Conservation (phyloP, 768 basidiomycete genomes). For the Macrolepiota fuliginosa region DNA sequence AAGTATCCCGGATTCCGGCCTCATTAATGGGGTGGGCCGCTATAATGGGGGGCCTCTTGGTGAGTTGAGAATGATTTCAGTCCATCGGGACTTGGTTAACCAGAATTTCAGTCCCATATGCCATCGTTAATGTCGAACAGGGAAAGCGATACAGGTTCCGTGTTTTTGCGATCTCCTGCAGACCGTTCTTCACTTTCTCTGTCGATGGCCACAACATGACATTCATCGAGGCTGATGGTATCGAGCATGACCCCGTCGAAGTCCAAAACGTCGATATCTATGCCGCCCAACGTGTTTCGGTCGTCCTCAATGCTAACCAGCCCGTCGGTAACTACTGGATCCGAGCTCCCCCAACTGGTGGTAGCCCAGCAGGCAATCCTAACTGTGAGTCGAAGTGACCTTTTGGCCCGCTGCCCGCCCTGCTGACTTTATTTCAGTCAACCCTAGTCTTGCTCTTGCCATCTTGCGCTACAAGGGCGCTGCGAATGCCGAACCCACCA, state of each 20-base stretch:
- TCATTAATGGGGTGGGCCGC: slow-evolving; percentile 22
- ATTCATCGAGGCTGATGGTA: slow-evolving; percentile 29
- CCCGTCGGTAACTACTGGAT: slow-evolving; percentile 37
- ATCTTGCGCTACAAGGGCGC: slow-evolving; percentile 44
- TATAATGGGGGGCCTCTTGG: slow-evolving; percentile 19
- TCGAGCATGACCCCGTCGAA: slow-evolving; percentile 27
- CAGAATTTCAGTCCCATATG: slow-evolving; percentile 9
- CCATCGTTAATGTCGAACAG: slow-evolving; percentile 36
- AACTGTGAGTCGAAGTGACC: background rate
- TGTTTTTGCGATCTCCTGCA: slow-evolving; percentile 45
- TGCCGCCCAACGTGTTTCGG: slow-evolving; percentile 28
- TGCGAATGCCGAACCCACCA: slow-evolving; percentile 23
- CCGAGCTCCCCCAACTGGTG: slow-evolving; percentile 37
- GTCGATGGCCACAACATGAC: slow-evolving; percentile 30
- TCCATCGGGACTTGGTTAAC: background rate
- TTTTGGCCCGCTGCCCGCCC: slow-evolving; percentile 20
- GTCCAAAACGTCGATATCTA: slow-evolving; percentile 38
- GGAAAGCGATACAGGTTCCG: slow-evolving; percentile 54
- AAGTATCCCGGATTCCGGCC: slow-evolving; percentile 11
- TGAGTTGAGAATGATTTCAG: background rate
- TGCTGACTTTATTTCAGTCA: slow-evolving; percentile 17
- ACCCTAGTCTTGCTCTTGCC: slow-evolving; percentile 34
- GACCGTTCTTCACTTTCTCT: slow-evolving; percentile 37
- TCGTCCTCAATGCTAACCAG: slow-evolving; percentile 27
- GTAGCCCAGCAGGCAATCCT: slow-evolving; percentile 14